Conservation (phyloP, 2,329 filamentous ascomycete genomes). For the Monosporascus cannonballus region DNA sequence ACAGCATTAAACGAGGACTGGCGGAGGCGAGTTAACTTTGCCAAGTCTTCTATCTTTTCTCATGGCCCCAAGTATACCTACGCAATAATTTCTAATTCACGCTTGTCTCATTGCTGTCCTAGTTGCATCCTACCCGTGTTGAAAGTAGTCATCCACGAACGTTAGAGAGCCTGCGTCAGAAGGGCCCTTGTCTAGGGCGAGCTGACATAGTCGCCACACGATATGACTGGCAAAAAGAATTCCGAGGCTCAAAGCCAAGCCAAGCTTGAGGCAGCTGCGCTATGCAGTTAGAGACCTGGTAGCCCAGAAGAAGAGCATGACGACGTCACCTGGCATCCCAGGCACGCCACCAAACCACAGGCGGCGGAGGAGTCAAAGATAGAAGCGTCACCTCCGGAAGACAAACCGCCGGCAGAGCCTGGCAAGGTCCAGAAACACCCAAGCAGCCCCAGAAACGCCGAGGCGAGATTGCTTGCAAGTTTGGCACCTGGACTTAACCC, state of each 20-base stretch:
- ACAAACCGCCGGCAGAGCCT: neutral
- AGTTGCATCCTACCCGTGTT: neutral
- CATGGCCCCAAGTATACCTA: neutral
- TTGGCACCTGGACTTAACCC: neutral
- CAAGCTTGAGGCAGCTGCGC: conserved; percentile 5
- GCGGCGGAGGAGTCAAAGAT: neutral
- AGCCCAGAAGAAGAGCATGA: conserved; percentile 11
- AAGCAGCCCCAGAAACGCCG: neutral
- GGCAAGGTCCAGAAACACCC: neutral
- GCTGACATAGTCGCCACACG: neutral
- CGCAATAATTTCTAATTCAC: neutral
- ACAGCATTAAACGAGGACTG: neutral
- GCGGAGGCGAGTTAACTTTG: neutral
- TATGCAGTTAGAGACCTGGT: conserved; percentile 10
- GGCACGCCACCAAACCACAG: neutral
- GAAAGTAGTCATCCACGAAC: no score
- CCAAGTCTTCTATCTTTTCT: neutral
- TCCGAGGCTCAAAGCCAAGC: conserved; percentile 3
- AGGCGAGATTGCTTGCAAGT: neutral
- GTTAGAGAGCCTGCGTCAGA: no score
- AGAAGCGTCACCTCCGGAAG: neutral
- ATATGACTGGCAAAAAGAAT: conserved; percentile 5
- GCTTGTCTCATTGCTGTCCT: neutral
- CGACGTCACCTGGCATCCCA: conserved; percentile 3
- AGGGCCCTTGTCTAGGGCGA: no score